Evolutionary conservation across 768 basidiomycete species (phyloP).

Genomic region (Agrocybe pediades): DNA sequence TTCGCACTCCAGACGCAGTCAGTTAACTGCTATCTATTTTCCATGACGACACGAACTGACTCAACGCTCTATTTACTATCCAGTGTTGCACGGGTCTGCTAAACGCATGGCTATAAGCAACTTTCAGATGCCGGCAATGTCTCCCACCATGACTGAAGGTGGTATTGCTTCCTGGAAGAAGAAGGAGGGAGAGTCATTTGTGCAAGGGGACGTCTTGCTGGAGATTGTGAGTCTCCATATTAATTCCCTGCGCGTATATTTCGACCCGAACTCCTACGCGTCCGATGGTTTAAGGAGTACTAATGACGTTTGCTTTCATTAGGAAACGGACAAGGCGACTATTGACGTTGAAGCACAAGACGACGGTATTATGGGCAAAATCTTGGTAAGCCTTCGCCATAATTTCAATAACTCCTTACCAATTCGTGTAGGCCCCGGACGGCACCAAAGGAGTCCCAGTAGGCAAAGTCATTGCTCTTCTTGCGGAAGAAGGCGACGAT

Average conservation of each 20-base stretch:
- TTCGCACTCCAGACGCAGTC: slow-evolving; percentile 14
- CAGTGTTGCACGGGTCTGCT: slow-evolving; percentile 55
- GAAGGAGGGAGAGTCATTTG: slow-evolving; percentile 78
- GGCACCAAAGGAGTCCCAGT: slow-evolving; percentile 86
- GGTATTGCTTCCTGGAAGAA: slow-evolving; percentile 92
- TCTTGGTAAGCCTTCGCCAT: slow-evolving; percentile 60
- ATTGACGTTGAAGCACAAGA: slow-evolving; percentile 99
- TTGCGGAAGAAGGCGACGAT: slow-evolving; percentile 96
- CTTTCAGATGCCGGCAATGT: slow-evolving; percentile 95
- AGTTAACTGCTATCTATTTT: slow-evolving; percentile 9
- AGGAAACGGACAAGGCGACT: slow-evolving; percentile 95
- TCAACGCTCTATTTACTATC: background rate
- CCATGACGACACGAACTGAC: background rate
- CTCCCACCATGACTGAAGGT: slow-evolving; percentile 95
- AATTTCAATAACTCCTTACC: background rate
- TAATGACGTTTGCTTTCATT: slow-evolving; percentile 9
- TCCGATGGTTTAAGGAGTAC: background rate
- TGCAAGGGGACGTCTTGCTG: slow-evolving; percentile 81
- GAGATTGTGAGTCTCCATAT: slow-evolving; percentile 69
- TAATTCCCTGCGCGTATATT: background rate
- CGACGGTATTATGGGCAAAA: slow-evolving; percentile 92
- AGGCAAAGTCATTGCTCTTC: slow-evolving; percentile 86
- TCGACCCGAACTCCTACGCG: background rate
- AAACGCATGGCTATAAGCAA: slow-evolving; percentile 60
- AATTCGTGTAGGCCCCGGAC: slow-evolving; percentile 42